A percentile compares a stretch with the other conserved stretches of the same genome.
Conservation (phyloP, 306 rosid species). For the Heteromeles arbutifolia region DNA sequence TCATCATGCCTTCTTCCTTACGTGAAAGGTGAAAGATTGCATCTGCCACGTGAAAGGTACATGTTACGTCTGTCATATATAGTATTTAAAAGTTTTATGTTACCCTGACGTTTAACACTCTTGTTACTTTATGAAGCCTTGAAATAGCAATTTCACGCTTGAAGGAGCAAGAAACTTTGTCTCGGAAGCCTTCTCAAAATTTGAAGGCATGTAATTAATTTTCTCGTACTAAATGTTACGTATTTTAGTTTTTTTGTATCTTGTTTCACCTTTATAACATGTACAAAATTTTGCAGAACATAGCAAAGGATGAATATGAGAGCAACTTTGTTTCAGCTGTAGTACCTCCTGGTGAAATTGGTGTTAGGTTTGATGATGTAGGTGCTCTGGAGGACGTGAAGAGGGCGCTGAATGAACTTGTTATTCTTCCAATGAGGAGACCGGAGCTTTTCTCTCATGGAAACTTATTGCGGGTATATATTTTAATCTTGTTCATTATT, state of each 20-base stretch:
- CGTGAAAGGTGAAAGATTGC: conserved; percentile 71
- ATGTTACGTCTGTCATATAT: neutral
- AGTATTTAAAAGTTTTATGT: neutral
- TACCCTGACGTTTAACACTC: conserved; percentile 18
- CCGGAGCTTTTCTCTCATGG: conserved; percentile 93
- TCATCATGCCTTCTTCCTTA: conserved; percentile 62
- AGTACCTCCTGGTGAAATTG: conserved; percentile 93
- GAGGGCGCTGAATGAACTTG: conserved; percentile 82
- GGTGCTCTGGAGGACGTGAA: conserved; percentile 98
- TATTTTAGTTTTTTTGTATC: neutral
- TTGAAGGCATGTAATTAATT: conserved; percentile 61
- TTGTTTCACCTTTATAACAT: conserved; percentile 7
- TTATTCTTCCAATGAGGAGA: conserved; percentile 94
- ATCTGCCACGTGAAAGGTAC: conserved; percentile 83
- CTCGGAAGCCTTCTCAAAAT: conserved; percentile 68
- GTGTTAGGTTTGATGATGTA: conserved; percentile 88
- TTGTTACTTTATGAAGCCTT: conserved; percentile 47
- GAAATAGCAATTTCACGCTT: conserved; percentile 77
- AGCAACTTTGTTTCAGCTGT: conserved; percentile 88
- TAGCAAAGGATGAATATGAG: conserved; percentile 94
- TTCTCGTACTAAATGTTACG: neutral
- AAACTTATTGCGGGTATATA: conserved; percentile 81
- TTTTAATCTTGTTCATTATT: conserved; percentile 10
- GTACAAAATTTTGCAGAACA: conserved; percentile 49
- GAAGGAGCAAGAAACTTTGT: conserved; percentile 65